These are phyloP conservation scores for Edaphochlamys debaryana DNA, from an alignment of 139 green algal species.

Conservation along the genomic window DNA sequence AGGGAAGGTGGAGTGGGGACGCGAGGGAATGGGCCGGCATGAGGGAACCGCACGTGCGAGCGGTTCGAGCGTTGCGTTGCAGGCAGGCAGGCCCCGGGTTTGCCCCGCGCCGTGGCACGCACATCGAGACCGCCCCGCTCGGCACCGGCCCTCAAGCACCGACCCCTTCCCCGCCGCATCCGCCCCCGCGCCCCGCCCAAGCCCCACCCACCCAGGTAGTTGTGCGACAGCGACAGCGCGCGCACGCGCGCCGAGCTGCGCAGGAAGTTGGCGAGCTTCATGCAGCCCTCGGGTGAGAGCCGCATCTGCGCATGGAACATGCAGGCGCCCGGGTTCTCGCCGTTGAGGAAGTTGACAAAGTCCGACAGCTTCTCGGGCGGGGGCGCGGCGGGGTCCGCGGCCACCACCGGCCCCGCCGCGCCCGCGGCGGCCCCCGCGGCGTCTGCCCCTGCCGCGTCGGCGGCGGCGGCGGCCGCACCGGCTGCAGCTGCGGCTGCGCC, in stretches of 20 bases:
- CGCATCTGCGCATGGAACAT: constrained; percentile 71
- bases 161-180: too few species aligned
- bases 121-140: background rate
- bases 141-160: too few species aligned
- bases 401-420: background rate
- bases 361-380: constrained; percentile 50
- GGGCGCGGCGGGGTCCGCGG: background rate
- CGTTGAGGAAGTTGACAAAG: constrained; percentile 62
- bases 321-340: constrained; percentile 50
- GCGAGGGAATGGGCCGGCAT: background rate
- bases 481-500: background rate
- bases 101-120: too few species aligned
- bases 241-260: constrained; percentile 44
- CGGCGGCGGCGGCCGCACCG: too few species aligned
- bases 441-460: too few species aligned
- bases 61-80: too few species aligned
- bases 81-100: too few species aligned
- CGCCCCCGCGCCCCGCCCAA: too few species aligned
- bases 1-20: background rate
- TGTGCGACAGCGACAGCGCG: constrained; percentile 62
- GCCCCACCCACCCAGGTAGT: constrained; percentile 55
- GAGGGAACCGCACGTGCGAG: too few species aligned
- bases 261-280: constrained; percentile 61
- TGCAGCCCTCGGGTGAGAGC: constrained; percentile 57
- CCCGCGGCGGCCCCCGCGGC: background rate